These are phyloP conservation scores for Penicillium sp. DNA, from an alignment of 2,329 filamentous ascomycete species.

Conservation along the genomic window DNA sequence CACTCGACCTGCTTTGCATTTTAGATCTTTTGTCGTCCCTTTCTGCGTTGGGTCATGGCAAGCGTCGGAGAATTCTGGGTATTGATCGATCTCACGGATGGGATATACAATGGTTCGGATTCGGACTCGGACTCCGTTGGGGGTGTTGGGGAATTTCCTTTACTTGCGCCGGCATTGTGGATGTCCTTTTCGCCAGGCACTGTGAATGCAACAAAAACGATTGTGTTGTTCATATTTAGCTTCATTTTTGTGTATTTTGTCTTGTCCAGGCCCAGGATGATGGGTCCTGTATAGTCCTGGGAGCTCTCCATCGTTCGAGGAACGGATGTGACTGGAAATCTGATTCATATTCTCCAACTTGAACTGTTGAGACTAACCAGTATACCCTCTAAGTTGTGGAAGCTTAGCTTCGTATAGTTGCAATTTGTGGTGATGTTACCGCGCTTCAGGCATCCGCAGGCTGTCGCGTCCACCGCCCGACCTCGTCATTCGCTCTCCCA, in stretches of 20 bases:
- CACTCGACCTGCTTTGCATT: conserved; percentile 27
- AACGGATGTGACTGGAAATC: neutral
- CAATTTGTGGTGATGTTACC: neutral
- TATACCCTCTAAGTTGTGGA: neutral
- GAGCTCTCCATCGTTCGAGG: neutral
- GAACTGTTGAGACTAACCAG: neutral
- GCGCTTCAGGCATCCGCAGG: conserved; percentile 22
- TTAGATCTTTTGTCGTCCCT: conserved; percentile 29
- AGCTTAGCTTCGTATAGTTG: no score
- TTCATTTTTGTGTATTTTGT: conserved; percentile 10
- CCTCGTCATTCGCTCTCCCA: conserved; percentile 24
- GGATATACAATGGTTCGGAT: conserved; percentile 37
- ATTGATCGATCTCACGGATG: conserved; percentile 38
- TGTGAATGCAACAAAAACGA: conserved; percentile 31
- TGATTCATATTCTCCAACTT: neutral
- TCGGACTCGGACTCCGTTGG: conserved; percentile 35
- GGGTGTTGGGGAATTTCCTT: conserved; percentile 40
- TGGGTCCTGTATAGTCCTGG: neutral
- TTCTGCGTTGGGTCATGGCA: conserved; percentile 36
- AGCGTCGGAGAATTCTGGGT: conserved; percentile 38
- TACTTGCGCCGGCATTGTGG: conserved; percentile 27
- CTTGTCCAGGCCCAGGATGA: neutral
- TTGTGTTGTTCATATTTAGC: conserved; percentile 31
- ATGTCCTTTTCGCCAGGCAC: conserved; percentile 26
- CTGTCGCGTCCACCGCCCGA: conserved; percentile 26